Evolutionary conservation across 257 asterid species (phyloP), one percentile per base, ranked within the genome.

Genomic region (Ajuga chamaepitys): DNA sequence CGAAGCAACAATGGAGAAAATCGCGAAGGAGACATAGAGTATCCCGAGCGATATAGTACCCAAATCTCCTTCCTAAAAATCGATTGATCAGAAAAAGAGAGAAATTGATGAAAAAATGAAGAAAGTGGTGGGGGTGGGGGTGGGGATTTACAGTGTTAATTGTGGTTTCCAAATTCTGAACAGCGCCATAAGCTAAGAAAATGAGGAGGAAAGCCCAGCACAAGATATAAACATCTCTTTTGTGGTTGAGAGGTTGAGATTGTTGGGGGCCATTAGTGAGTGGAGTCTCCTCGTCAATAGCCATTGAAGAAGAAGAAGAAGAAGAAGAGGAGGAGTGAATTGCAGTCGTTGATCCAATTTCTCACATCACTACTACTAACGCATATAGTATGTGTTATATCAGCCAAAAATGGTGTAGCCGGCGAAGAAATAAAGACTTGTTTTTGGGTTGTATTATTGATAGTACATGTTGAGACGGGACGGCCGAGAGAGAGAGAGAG

Each of bases 181-280:
- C 95, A 75, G 99, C 99, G 11, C 96, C 96, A 73, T 84, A 94
- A 48, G 99, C 99, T 73, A 85, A 67, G 80, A 94, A 90, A 66
- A 94, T 82, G 66, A 94, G 81, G 58, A 94, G 79, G 80, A 94
- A 94, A 41, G 95, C 86, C 77, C 80, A 88, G 79, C 95, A 83
- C 37, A 94, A 64, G 14, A 94, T 70, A 73, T 83, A 82, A 66
- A 94, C 75, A 79, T 94, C 99, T 58, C 71, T 86, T 25, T 35
- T 76, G 77, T 86, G 94, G 80, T 87, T 83, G 74, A 76, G 65
- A 21, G 76, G 77, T n/a, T 30, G 76, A 41, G 72, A 57, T 46
- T 66, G 70, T 18, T 59, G 16, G 26, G 62, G 26, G 52, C 64
- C 86, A 58, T 48, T 81, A 48, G 70, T 62, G 28, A 92, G 86